Percentiles rank a stretch among this genome's conserved stretches.
These are phyloP conservation scores for Penicillium sp. DNA, from an alignment of 2,329 filamentous ascomycete species.

Conservation along the genomic window DNA sequence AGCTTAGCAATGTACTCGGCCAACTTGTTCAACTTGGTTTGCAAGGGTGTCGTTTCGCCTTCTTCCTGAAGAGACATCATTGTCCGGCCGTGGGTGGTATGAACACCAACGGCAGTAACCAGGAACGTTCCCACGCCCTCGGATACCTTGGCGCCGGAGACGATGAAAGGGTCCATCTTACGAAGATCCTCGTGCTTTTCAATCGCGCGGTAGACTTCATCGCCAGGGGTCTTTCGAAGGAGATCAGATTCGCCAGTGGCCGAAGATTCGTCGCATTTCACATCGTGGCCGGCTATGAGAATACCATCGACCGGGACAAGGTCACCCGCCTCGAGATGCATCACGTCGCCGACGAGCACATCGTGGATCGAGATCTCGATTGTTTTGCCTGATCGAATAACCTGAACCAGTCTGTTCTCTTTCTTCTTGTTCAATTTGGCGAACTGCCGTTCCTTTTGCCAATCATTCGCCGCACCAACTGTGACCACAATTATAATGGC, in stretches of 20 bases:
- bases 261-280: slow-evolving; percentile 73
- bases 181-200: slow-evolving; percentile 61
- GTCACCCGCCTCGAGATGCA: slow-evolving; percentile 73
- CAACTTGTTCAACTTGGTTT: slow-evolving; percentile 74
- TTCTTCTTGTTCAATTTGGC: slow-evolving; percentile 80
- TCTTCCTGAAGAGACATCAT: slow-evolving; percentile 78
- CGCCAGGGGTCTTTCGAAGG: slow-evolving; percentile 66
- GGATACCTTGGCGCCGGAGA: slow-evolving; percentile 75
- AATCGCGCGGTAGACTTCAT: slow-evolving; percentile 66
- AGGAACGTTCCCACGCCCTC: slow-evolving; percentile 76
- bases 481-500: slow-evolving; percentile 75
- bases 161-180: slow-evolving; percentile 77
- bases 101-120: slow-evolving; percentile 71
- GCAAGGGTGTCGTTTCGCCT: slow-evolving; percentile 74
- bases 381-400: slow-evolving; percentile 72
- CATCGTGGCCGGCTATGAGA: slow-evolving; percentile 65
- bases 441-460: slow-evolving; percentile 80
- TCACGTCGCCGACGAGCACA: slow-evolving; percentile 71
- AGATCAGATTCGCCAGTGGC: slow-evolving; percentile 76
- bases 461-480: slow-evolving; percentile 78
- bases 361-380: slow-evolving; percentile 71
- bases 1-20: slow-evolving; percentile 80
- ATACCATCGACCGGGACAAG: slow-evolving; percentile 73
- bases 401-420: slow-evolving; percentile 72
- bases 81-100: slow-evolving; percentile 75